These are phyloP conservation scores for Neurospora hispaniola DNA, from an alignment of 495 filamentous ascomycete genomes.

Conservation along the genomic window DNA sequence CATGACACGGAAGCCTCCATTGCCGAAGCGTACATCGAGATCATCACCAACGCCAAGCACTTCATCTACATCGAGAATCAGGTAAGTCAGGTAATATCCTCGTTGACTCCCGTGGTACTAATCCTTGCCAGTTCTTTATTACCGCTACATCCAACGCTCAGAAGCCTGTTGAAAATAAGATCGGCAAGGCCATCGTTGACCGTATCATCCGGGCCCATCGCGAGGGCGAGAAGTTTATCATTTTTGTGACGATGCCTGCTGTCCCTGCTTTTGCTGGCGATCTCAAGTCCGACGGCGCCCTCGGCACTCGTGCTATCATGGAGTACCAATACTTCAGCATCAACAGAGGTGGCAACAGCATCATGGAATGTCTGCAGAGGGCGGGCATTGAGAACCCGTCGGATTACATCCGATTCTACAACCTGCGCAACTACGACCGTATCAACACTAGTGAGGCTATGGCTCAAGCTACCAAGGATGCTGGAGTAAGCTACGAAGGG, in stretches of 20 bases:
- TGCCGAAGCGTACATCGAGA: conserved; percentile 74
- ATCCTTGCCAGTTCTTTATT: conserved; percentile 64
- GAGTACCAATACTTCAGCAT: conserved; percentile 76
- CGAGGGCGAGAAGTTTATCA: conserved; percentile 64
- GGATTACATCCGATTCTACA: conserved; percentile 91
- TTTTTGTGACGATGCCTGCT: conserved; percentile 78
- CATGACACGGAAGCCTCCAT: conserved; percentile 72
- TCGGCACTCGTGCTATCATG: conserved; percentile 91
- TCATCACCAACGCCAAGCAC: conserved; percentile 70
- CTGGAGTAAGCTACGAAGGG: conserved; percentile 64
- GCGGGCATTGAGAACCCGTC: conserved; percentile 57
- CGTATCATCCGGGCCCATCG: conserved; percentile 71
- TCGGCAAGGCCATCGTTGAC: conserved; percentile 81
- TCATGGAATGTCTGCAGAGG: conserved; percentile 66
- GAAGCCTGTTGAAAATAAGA: conserved; percentile 73
- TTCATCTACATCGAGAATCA: conserved; percentile 96
- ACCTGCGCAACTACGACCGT: conserved; percentile 84
- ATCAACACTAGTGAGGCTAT: conserved; percentile 64
- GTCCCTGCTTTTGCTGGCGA: conserved; percentile 90
- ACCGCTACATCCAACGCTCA: conserved; percentile 72
- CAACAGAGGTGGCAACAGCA: conserved; percentile 75
- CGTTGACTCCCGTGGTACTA: no score
- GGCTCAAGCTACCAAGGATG: conserved; percentile 50
- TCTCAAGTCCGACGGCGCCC: conserved; percentile 61
- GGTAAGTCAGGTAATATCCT: conserved; percentile 11